phyloP scores from a whole-genome alignment of 768 basidiomycete genomes.

The Scleroderma citrinum region DNA sequence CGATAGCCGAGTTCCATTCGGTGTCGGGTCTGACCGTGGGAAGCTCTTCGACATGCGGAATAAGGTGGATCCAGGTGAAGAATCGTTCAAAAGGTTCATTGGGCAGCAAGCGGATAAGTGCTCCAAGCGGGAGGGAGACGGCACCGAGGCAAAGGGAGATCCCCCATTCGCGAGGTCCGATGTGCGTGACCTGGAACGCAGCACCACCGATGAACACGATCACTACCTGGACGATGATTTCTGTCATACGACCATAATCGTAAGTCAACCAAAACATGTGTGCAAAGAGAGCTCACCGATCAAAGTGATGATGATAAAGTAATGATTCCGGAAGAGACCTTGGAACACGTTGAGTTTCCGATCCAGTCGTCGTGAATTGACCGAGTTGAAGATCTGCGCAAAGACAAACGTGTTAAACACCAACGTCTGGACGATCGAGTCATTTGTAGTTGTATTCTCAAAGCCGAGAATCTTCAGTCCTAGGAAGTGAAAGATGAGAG shows the following conservation, averaged over 20 bases:
- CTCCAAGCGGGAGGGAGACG: slow-evolving; percentile 85
- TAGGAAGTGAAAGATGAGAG: slow-evolving; percentile 85
- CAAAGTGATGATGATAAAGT: slow-evolving; percentile 78
- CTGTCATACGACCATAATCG: slow-evolving; percentile 34
- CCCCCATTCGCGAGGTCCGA: slow-evolving; percentile 86
- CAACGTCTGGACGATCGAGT: slow-evolving; percentile 65
- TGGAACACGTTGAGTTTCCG: slow-evolving; percentile 84
- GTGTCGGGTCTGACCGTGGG: slow-evolving; percentile 58
- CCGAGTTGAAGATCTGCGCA: slow-evolving; percentile 92
- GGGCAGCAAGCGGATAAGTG: slow-evolving; percentile 72
- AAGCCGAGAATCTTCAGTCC: slow-evolving; percentile 68
- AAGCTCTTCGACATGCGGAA: slow-evolving; percentile 55
- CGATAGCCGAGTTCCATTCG: slow-evolving; percentile 75
- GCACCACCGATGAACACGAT: slow-evolving; percentile 90
- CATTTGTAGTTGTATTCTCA: slow-evolving; percentile 27
- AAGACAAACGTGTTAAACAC: slow-evolving; percentile 99
- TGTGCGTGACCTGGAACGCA: slow-evolving; percentile 82
- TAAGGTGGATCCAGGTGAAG: slow-evolving; percentile 49
- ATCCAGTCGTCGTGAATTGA: slow-evolving; percentile 88
- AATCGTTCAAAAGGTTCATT: slow-evolving; percentile 70
- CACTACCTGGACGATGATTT: slow-evolving; percentile 79
- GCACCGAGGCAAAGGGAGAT: slow-evolving; percentile 85
- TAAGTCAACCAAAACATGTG: neutral
- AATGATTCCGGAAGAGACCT: slow-evolving; percentile 71
- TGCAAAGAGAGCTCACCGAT: slow-evolving; percentile 54